These are phyloP conservation scores for Metschnikowia lunata DNA, from an alignment of 805 yeast species.

Conservation along the genomic window DNA sequence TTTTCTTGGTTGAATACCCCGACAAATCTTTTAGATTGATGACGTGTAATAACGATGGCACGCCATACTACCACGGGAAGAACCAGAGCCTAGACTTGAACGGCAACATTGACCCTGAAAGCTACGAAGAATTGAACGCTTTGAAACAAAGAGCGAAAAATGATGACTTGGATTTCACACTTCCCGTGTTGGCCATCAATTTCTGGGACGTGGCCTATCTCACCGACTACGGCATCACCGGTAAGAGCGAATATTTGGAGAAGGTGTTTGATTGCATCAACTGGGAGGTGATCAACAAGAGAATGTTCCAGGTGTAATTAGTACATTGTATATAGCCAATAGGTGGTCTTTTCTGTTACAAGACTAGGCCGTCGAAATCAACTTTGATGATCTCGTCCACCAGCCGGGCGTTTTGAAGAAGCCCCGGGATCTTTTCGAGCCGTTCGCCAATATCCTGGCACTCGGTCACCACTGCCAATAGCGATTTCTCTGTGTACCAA, in stretches of 20 bases:
- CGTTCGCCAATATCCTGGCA: constrained; percentile 23
- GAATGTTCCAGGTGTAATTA: constrained; percentile 38
- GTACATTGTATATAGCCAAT: not conserved
- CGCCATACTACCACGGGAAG: constrained; percentile 67
- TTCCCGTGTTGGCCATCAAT: constrained; percentile 74
- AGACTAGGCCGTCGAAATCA: not conserved
- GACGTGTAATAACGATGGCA: constrained; percentile 66
- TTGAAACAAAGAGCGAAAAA: constrained; percentile 39
- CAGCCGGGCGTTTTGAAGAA: not conserved
- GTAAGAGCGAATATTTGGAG: constrained; percentile 66
- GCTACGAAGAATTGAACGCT: constrained; percentile 42
- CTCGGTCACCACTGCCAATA: constrained; percentile 24
- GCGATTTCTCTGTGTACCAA: constrained; percentile 32
- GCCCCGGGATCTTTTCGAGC: constrained; percentile 1
- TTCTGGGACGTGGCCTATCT: constrained; percentile 90
- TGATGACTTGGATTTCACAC: constrained; percentile 52
- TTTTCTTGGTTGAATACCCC: constrained; percentile 63
- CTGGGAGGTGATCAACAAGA: constrained; percentile 69
- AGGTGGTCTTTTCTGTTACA: not conserved
- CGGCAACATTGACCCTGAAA: constrained; percentile 58
- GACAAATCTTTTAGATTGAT: constrained; percentile 54
- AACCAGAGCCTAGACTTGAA: constrained; percentile 74
- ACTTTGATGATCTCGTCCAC: constrained; percentile 3
- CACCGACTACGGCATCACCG: constrained; percentile 76
- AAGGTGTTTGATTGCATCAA: constrained; percentile 75